These are phyloP conservation scores for Phycomyces blakesleeanus DNA, from an alignment of 192 early-diverging fungal genomes.

Conservation along the genomic window DNA sequence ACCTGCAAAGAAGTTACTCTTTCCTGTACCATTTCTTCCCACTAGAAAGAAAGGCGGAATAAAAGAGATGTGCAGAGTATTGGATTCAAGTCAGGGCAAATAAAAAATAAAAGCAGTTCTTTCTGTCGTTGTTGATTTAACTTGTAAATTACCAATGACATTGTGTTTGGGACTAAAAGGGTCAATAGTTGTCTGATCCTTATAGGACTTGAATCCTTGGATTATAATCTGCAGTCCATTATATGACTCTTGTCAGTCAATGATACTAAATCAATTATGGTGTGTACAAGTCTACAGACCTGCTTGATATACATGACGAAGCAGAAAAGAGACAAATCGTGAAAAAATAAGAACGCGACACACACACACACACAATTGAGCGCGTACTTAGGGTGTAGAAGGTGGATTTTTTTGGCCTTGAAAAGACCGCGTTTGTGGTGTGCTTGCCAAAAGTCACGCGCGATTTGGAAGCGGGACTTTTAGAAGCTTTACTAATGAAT, in stretches of 20 bases:
- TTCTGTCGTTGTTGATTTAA: background rate
- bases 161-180: constrained; percentile 92
- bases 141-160: constrained; percentile 73
- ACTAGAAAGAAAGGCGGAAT: constrained; percentile 56
- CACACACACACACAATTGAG: too few relatives aligned
- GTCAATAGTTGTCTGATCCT: constrained; percentile 91
- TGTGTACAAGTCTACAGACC: background rate
- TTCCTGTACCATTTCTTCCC: constrained; percentile 95
- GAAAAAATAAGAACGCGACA: too few relatives aligned
- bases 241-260: background rate
- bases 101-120: background rate
- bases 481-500: too few relatives aligned
- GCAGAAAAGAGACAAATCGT: background rate
- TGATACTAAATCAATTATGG: background rate
- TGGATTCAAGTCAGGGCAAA: background rate
- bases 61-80: too few relatives aligned
- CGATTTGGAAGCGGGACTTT: too few relatives aligned
- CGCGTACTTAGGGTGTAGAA: too few relatives aligned
- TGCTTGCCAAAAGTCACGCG: too few relatives aligned
- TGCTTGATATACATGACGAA: constrained; percentile 1
- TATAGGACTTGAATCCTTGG: constrained; percentile 99
- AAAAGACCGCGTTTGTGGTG: too few relatives aligned
- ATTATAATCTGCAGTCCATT: constrained; percentile 74
- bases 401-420: too few relatives aligned
- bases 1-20: constrained; percentile 97